Conservation (phyloP, 768 basidiomycete species). For the Termitomyces sp. region DNA sequence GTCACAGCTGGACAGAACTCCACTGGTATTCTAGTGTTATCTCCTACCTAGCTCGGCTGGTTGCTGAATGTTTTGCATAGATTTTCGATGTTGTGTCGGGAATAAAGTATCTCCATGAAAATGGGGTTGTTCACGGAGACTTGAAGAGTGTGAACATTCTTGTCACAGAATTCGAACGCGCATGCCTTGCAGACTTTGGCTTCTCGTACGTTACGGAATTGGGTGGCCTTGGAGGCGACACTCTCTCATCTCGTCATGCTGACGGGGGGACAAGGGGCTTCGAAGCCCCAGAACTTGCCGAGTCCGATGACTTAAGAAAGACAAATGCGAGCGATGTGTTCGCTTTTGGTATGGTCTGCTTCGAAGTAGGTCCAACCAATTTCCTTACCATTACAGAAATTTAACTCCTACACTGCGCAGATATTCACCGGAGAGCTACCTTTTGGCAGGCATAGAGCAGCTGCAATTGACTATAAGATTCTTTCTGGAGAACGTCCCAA, state of each 20-base stretch:
- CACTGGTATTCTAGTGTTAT: background rate
- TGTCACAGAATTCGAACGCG: constrained; percentile 20
- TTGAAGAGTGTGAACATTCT: constrained; percentile 32
- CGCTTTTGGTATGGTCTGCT: constrained; percentile 4
- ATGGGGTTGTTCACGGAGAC: constrained; percentile 38
- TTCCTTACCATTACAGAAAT: background rate
- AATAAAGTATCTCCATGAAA: constrained; percentile 28
- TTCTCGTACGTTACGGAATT: constrained; percentile 23
- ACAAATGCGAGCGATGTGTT: background rate
- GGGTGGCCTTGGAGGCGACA: constrained; percentile 9
- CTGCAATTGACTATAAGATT: background rate
- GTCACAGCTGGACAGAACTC: constrained; percentile 4
- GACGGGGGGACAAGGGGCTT: constrained; percentile 25
- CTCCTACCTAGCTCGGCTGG: background rate
- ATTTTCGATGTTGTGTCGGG: constrained; percentile 26
- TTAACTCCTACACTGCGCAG: background rate
- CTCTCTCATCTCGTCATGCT: constrained; percentile 6
- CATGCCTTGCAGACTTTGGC: constrained; percentile 47
- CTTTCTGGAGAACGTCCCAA: background rate
- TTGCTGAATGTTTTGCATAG: constrained; percentile 8
- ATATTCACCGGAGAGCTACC: background rate
- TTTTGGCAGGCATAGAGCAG: background rate
- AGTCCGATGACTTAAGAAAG: constrained; percentile 9
- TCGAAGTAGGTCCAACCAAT: background rate
- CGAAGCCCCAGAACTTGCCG: constrained; percentile 30